Base-by-base conservation (phyloP, 352 stramenopile species). In the Pythium phragmitis region DNA sequence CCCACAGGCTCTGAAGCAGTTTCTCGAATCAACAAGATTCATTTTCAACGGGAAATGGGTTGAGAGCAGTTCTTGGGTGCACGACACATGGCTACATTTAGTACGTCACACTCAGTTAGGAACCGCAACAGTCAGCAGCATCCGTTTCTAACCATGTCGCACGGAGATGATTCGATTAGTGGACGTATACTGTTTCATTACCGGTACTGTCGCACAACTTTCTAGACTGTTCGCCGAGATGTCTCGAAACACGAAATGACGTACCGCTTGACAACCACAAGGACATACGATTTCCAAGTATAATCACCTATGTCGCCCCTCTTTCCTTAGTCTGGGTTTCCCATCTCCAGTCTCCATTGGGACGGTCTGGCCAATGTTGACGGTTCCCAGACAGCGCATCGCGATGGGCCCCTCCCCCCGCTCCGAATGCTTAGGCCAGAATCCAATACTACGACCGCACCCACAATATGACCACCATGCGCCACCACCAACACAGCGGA, bases 191-290 rank as follows among this genome's bases (percentile, higher is more conserved):
- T 34, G 43, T 61, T 36, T 51, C 7, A 34, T 16, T 34, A 30
- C 26, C 43, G 33, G 23, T 17, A 46, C 12, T 9, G 9, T 19
- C 23, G 39, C 52, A 26, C n/a, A 6, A 58, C 26, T 21, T 72
- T 72, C 66, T 68, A 72, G 66, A 72, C 55, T 72, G 42, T 72
- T 72, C 66, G 53, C 34, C 13, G 64, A 39, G 45, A 39, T 57
- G 43, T 65, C 41, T 58, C 64, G 51, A 63, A 46, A 60, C 12
- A 37, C 16, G 16, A 9, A 47, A 30, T 60, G 57, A 56, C 60
- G 12, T 14, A 2, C 2, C 19, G 1, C 19, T 26, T 46, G 39
- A 21, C 33, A 37, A 45, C 43, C 21, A 12, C 21, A 21, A 21
- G 21, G 21, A 42, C 26, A 48, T 65, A 70, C 51, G 60, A 43